Conservation (phyloP, 2,329 filamentous ascomycete genomes). For the Diplodia mutila region DNA sequence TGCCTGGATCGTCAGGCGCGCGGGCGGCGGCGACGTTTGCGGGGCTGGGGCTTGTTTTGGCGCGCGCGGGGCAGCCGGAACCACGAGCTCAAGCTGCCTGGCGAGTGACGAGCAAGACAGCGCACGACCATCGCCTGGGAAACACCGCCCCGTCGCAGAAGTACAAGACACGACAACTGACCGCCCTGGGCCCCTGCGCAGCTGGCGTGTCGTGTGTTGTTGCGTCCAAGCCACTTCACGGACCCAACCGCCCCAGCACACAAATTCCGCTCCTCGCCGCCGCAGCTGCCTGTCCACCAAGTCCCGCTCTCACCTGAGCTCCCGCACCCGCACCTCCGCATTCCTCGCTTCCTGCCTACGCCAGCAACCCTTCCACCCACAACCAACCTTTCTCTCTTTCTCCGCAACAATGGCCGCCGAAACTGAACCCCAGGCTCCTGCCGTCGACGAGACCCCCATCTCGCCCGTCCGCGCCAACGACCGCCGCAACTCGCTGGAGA, state of each 20-base stretch:
- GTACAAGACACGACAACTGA: constrained; percentile 11
- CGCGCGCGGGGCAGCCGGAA: neutral
- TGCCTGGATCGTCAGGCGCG: constrained; percentile 17
- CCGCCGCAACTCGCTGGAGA: constrained; percentile 60
- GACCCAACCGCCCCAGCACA: neutral
- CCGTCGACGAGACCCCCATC: constrained; percentile 47
- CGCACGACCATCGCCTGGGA: constrained; percentile 18
- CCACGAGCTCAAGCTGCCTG: constrained; percentile 14
- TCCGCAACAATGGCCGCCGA: constrained; percentile 20
- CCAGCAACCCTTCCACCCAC: neutral
- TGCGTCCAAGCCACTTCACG: constrained; percentile 16
- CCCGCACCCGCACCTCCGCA: neutral
- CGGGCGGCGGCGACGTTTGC: constrained; percentile 4
- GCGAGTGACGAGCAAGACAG: neutral
- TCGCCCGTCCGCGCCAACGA: constrained; percentile 49
- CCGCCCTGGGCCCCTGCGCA: neutral
- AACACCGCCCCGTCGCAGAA: constrained; percentile 13
- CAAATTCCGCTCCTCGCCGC: constrained; percentile 12
- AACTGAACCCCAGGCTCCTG: constrained; percentile 25
- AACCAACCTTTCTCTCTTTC: neutral
- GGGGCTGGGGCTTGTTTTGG: neutral
- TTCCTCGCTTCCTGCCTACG: neutral
- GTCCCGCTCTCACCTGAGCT: neutral
- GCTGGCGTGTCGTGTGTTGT: neutral
- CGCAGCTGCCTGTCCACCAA: neutral